These are phyloP conservation scores for Babesia microti DNA, from an alignment of 169 alveolate genomes.

Conservation along the genomic window DNA sequence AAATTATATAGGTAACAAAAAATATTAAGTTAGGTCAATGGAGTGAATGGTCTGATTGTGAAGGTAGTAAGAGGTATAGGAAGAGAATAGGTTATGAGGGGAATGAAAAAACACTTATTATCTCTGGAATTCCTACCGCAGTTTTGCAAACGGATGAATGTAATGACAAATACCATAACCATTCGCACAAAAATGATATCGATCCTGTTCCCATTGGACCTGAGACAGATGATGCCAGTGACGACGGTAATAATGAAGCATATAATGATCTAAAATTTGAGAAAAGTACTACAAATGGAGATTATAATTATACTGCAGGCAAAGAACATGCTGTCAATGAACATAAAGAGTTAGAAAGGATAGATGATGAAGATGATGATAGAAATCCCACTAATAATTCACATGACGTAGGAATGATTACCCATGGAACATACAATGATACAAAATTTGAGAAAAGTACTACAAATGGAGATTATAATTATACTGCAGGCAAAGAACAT, in stretches of 20 bases:
- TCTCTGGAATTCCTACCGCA: neutral
- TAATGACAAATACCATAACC: neutral
- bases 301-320: neutral
- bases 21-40: too few species aligned
- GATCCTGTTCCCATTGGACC: too few species aligned
- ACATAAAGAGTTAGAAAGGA: too few species aligned
- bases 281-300: neutral
- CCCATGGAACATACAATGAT: neutral
- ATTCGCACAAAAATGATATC: neutral
- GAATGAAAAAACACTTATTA: neutral
- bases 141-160: neutral
- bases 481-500: too few species aligned
- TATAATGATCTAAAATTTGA: neutral
- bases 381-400: too few species aligned
- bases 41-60: too few species aligned
- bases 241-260: neutral
- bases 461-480: neutral
- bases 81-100: neutral
- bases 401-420: too few species aligned
- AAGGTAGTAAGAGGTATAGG: too few species aligned
- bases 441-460: neutral
- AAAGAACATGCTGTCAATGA: too few species aligned
- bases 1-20: too few species aligned
- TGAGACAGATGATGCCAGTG: constrained; percentile 1
- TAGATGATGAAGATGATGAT: too few species aligned